These are phyloP conservation scores for Tetrapisispora taiwanensis DNA, from an alignment of 805 yeast species.

Conservation along the genomic window DNA sequence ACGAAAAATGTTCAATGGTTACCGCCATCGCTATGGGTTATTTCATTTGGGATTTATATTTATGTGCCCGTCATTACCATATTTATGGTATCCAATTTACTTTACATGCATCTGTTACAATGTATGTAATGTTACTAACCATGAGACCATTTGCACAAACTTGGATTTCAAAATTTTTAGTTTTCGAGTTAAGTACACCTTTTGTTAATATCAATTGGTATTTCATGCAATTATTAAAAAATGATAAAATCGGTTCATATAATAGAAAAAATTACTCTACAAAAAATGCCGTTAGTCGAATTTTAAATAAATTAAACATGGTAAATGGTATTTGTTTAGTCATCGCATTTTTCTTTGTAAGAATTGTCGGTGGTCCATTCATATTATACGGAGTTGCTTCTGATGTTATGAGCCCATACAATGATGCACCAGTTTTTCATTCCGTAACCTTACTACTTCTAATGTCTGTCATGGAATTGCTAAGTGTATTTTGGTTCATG, in stretches of 20 bases:
- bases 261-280: not conserved
- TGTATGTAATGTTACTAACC: slow-evolving; percentile 57
- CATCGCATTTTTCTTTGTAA: slow-evolving; percentile 56
- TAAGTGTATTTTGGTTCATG: slow-evolving; percentile 79
- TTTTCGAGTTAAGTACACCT: slow-evolving; percentile 86
- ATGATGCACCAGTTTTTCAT: slow-evolving; percentile 37
- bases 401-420: slow-evolving; percentile 35
- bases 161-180: slow-evolving; percentile 70
- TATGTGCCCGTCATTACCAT: slow-evolving; percentile 53
- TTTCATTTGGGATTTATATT: slow-evolving; percentile 78
- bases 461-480: slow-evolving; percentile 53
- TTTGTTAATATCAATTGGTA: slow-evolving; percentile 94
- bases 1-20: slow-evolving; percentile 64
- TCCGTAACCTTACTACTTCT: slow-evolving; percentile 39
- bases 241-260: slow-evolving; percentile 23
- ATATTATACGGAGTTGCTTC: slow-evolving; percentile 47
- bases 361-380: slow-evolving; percentile 80
- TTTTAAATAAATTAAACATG: slow-evolving; percentile 29
- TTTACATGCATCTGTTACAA: slow-evolving; percentile 74
- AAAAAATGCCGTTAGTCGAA: not conserved
- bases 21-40: slow-evolving; percentile 71
- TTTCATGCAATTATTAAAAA: slow-evolving; percentile 64
- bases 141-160: slow-evolving; percentile 69
- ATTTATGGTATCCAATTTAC: slow-evolving; percentile 76
- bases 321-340: slow-evolving; percentile 66